phyloP scores from a whole-genome alignment of 495 filamentous ascomycete species.

The Lophiostoma macrostomum region DNA sequence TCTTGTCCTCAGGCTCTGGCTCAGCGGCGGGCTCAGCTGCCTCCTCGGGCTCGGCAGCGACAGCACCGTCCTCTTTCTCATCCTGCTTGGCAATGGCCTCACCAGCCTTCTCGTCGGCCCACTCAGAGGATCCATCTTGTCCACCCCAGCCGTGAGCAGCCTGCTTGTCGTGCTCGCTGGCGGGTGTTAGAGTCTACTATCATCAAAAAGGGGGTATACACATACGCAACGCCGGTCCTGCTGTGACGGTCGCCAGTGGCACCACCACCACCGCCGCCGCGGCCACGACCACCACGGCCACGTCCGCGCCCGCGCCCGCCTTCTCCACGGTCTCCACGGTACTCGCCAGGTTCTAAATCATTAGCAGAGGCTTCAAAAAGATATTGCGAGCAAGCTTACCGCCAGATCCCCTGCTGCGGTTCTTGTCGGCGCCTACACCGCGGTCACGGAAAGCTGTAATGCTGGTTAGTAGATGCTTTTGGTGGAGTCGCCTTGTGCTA shows the following conservation, averaged over 20 bases:
- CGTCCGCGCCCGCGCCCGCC: constrained; percentile 53
- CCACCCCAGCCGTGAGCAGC: constrained; percentile 87
- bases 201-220: neutral
- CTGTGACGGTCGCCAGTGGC: constrained; percentile 72
- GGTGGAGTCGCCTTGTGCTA: neutral
- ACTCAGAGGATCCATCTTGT: constrained; percentile 72
- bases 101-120: constrained; percentile 82
- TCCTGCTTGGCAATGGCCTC: constrained; percentile 83
- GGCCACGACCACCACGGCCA: constrained; percentile 47
- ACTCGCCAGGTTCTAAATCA: constrained; percentile 24
- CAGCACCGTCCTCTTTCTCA: constrained; percentile 55
- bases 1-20: constrained; percentile 78
- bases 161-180: constrained; percentile 87
- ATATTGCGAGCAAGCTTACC: constrained; percentile 50
- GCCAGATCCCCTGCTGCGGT: constrained; percentile 76
- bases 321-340: constrained; percentile 47
- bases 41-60: constrained; percentile 38
- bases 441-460: constrained; percentile 86
- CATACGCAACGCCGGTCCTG: constrained; percentile 68
- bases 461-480: too few relatives aligned
- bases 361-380: constrained; percentile 43
- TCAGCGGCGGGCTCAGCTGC: constrained; percentile 41
- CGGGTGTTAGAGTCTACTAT: constrained; percentile 24
- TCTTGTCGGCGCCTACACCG: constrained; percentile 73
- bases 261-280: constrained; percentile 48